Conservation (phyloP, 495 filamentous ascomycete species). For the Cudoniella acicularis region DNA sequence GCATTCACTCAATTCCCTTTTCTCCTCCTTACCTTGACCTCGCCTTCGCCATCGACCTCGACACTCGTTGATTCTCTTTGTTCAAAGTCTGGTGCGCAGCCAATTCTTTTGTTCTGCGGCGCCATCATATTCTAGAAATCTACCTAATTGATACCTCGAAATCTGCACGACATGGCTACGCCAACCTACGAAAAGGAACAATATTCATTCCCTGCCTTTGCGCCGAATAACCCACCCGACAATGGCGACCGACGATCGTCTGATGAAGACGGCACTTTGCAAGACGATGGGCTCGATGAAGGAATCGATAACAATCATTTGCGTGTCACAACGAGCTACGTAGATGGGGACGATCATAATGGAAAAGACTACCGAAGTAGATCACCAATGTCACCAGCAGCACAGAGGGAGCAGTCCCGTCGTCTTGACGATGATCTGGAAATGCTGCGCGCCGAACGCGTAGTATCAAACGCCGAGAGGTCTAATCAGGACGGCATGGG, state of each 20-base stretch:
- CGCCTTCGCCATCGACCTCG: too few relatives aligned
- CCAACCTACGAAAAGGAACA: conserved; percentile 25
- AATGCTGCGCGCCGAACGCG: conserved; percentile 75
- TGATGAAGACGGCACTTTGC: conserved; percentile 26
- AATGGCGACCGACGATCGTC: conserved; percentile 16
- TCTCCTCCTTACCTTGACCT: too few relatives aligned
- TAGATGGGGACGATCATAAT: conserved; percentile 13
- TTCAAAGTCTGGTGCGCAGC: background rate
- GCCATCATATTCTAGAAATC: background rate
- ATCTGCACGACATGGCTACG: conserved; percentile 14
- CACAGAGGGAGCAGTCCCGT: conserved; percentile 55
- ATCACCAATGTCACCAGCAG: conserved; percentile 21
- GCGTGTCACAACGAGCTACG: conserved; percentile 21
- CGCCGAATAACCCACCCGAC: conserved; percentile 3
- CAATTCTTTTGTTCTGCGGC: background rate
- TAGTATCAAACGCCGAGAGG: conserved; percentile 53
- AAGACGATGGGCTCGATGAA: conserved; percentile 14
- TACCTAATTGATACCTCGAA: background rate
- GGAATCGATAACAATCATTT: conserved; percentile 15
- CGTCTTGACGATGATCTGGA: conserved; percentile 82
- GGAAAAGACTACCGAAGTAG: background rate
- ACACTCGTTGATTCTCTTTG: background rate
- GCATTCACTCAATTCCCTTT: too few relatives aligned
- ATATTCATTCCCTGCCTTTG: conserved; percentile 25
- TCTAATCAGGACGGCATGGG: conserved; percentile 28